Evolutionary conservation across 768 basidiomycete species (phyloP), one percentile per base, ranked within the genome.

Genomic region (Termitomyces sp.): DNA sequence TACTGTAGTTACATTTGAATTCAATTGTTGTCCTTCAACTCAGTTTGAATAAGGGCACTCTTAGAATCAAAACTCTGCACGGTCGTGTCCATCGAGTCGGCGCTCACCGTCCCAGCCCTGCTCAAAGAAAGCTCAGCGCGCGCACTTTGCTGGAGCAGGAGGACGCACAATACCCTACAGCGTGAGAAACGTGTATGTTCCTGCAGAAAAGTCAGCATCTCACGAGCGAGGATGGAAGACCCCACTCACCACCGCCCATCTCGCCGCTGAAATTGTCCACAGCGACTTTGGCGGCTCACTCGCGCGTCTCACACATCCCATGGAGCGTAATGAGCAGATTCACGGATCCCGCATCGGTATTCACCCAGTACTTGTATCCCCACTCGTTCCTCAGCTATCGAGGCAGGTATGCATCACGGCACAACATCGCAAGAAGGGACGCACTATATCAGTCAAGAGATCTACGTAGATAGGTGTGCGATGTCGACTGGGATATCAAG

Each of bases 341-440:
- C 6, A 85, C 75, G 3, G 84, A 79, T 1, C 85, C 85, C 20
- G 86, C 82, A 64, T 87, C 86, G 20, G 75, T 70, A 0, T 82
- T 86, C 10, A 87, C 85, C 74, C 80, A 85, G 63, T 85, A 83
- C 54, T 81, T 75, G 68, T 83, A 85, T 3, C 78, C 81, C 85
- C 85, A 87, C 65, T 87, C 85, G 18, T 79, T 72, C 44, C 85
- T 81, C 15, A 87, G 79, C 84, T 87, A 52, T 24, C 2, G 9
- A 51, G 10, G 28, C 24, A n/a, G n/a, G n/a, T n/a, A n/a, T n/a
- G n/a, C n/a, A n/a, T n/a, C n/a, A n/a, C n/a, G n/a, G 28, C 6
- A 16, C 34, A 46, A 57, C n/a, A 61, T 24, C n/a, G 24, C 16
- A 28, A 47, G 34, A 5, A 37, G 1, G 34, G 51, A 58, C 79